Evolutionary conservation across 1,139 yeast species (phyloP).

Genomic region (Candida buenavistaensis): DNA sequence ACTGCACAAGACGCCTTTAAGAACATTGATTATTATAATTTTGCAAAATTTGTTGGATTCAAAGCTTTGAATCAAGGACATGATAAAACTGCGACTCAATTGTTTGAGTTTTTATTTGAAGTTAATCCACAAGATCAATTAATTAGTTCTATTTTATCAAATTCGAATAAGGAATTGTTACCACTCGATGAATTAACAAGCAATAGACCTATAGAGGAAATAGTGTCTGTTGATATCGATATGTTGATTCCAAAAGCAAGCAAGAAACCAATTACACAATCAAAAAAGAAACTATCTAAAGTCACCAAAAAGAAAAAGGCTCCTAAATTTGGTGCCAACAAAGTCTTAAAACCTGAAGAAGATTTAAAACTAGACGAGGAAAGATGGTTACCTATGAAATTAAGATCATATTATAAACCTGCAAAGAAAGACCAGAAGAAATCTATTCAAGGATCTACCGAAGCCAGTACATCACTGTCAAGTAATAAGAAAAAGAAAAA

Average conservation of each 20-base stretch:
- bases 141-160: conserved; percentile 29
- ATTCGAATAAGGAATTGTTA: conserved; percentile 25
- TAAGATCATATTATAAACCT: conserved; percentile 81
- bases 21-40: conserved; percentile 28
- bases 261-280: conserved; percentile 9
- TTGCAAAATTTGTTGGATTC: conserved; percentile 50
- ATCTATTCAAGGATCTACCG: conserved; percentile 65
- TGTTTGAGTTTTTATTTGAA: conserved; percentile 32
- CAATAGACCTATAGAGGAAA: conserved; percentile 23
- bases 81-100: conserved; percentile 25
- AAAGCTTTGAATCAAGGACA: conserved; percentile 39
- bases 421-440: conserved; percentile 61
- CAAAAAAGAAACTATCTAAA: conserved; percentile 10
- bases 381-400: conserved; percentile 89
- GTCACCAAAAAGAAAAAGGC: conserved; percentile 24
- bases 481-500: conserved; percentile 46
- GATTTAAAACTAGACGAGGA: conserved; percentile 49
- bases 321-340: conserved; percentile 40
- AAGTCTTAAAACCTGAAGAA: conserved; percentile 31
- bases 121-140: conserved; percentile 32
- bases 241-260: conserved; percentile 18
- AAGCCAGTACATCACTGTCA: conserved; percentile 27
- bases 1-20: conserved; percentile 21
- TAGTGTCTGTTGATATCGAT: conserved; percentile 28
- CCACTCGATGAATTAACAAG: conserved; percentile 37